Conservation (phyloP, 352 stramenopile species). For the Globisporangium yorkense region DNA sequence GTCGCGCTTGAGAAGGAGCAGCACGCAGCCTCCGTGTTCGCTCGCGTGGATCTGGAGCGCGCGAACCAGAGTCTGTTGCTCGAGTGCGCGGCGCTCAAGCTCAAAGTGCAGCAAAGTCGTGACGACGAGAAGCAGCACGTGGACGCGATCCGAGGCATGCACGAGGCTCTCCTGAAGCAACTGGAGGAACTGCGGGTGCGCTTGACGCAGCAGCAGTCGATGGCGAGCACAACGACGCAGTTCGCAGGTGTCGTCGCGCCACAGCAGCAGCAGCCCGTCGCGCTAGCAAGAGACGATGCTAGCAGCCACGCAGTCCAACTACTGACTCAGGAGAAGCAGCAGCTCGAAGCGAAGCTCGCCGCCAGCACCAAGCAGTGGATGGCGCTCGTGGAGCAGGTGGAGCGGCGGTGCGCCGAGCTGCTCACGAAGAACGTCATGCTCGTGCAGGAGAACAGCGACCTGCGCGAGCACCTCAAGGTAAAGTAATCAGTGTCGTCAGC, state of each 20-base stretch:
- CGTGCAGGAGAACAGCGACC: conserved; percentile 45
- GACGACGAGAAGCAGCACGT: conserved; percentile 3
- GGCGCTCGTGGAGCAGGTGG: conserved; percentile 37
- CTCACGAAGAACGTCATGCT: conserved; percentile 75
- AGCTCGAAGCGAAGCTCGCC: conserved; percentile 30
- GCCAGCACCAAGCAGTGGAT: conserved; percentile 39
- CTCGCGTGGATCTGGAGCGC: conserved; percentile 16
- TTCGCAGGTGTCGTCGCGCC: background rate
- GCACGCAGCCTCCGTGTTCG: conserved; percentile 15
- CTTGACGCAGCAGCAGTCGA: conserved; percentile 4
- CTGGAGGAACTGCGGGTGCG: conserved; percentile 33
- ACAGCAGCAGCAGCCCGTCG: background rate
- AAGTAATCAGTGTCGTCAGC: too few relatives aligned
- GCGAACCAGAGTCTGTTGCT: conserved; percentile 9
- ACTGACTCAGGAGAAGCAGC: conserved; percentile 17
- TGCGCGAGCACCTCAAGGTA: conserved; percentile 32
- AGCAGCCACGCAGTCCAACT: conserved; percentile 6
- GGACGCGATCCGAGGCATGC: conserved; percentile 25
- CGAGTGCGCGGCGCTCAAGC: conserved; percentile 5
- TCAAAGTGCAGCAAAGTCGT: conserved; percentile 4
- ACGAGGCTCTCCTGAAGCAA: conserved; percentile 32
- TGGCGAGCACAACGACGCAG: background rate
- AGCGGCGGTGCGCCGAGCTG: conserved; percentile 50
- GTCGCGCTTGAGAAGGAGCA: background rate
- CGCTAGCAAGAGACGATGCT: background rate